Evolutionary conservation across 2,329 filamentous ascomycete species (phyloP), one percentile per base, ranked within the genome.

Genomic region (Sporothrix curviconia): DNA sequence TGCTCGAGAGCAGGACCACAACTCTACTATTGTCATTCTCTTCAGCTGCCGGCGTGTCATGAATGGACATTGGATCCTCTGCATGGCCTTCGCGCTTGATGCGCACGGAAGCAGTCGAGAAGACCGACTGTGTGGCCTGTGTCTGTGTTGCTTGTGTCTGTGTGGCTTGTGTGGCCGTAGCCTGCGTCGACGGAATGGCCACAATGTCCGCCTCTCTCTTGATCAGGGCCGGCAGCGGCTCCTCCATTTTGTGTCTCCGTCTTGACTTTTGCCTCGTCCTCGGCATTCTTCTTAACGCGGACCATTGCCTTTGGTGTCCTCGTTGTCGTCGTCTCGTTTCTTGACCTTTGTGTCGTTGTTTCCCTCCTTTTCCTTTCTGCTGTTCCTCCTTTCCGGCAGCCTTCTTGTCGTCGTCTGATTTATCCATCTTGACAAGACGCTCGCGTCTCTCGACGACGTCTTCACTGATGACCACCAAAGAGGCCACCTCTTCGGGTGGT

Each of bases 1-100:
- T 61, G 43, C 57, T 61, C 7, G 54, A 55, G 7, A 57, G 54
- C 15, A 57, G 28, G 5, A 43, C 49, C 8, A 57, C 44, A 15
- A 39, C 34, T 17, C 25, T 32, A 34, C 19, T 17, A 40, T 43
- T 36, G 32, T 17, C 32, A 3, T 43, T 36, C 15, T 52, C n/a
- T 6, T 17, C 19, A 19, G 3, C 32, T 12, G 7, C 14, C 15
- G 14, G 19, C 22, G 8, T 36, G 46, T 34, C 40, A 7, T 30
- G 34, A 17, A 12, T 36, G 24, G n/a, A n/a, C n/a, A n/a, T n/a
- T n/a, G n/a, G n/a, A n/a, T n/a, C n/a, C n/a, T n/a, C n/a, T n/a
- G n/a, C n/a, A n/a, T n/a, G n/a, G n/a, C n/a, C n/a, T 24, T 57
- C 55, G 6, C 34, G 22, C 47, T 53, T 47, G 14, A 49, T 11